A percentile compares a stretch with the other conserved stretches of the same genome.
phyloP scores from a whole-genome alignment of 2,329 filamentous ascomycete species.

The Alternaria angustiovoidea region DNA sequence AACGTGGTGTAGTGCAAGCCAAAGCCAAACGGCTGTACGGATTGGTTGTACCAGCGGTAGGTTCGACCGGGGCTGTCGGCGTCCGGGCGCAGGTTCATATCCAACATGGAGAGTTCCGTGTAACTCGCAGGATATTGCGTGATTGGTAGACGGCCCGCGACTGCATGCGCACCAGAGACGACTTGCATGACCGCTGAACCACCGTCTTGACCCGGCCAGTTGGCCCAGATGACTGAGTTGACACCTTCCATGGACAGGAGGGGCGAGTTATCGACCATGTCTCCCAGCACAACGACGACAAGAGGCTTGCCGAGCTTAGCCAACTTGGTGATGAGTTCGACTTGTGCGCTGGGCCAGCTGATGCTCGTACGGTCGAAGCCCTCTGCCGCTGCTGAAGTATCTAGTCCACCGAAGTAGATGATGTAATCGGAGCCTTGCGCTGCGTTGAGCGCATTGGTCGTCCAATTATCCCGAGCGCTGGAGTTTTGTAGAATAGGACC shows the following conservation, averaged over 20 bases:
- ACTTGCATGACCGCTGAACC: slow-evolving; percentile 64
- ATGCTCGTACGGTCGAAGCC: slow-evolving; percentile 61
- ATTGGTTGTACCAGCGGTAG: slow-evolving; percentile 66
- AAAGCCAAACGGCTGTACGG: slow-evolving; percentile 63
- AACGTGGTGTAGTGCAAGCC: slow-evolving; percentile 69
- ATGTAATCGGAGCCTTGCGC: slow-evolving; percentile 60
- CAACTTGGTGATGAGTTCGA: slow-evolving; percentile 61
- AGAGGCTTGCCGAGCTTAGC: slow-evolving; percentile 59
- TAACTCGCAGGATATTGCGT: slow-evolving; percentile 66
- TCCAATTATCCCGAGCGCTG: background rate
- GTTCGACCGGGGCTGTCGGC: slow-evolving; percentile 61
- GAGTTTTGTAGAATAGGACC: background rate
- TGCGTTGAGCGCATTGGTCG: slow-evolving; percentile 27
- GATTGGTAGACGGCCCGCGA: slow-evolving; percentile 63
- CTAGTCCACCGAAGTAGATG: slow-evolving; percentile 64
- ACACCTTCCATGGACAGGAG: slow-evolving; percentile 59
- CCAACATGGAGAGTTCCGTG: slow-evolving; percentile 60
- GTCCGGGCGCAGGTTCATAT: slow-evolving; percentile 63
- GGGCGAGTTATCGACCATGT: slow-evolving; percentile 61
- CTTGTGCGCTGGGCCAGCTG: slow-evolving; percentile 61
- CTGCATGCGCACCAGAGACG: slow-evolving; percentile 59
- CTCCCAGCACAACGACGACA: slow-evolving; percentile 62
- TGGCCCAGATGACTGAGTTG: slow-evolving; percentile 64
- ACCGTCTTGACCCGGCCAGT: slow-evolving; percentile 68
- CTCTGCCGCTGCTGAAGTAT: slow-evolving; percentile 62